These are phyloP conservation scores for Gryganskiella cystojenkinii DNA, from an alignment of 192 early-diverging fungal genomes.

Conservation along the genomic window DNA sequence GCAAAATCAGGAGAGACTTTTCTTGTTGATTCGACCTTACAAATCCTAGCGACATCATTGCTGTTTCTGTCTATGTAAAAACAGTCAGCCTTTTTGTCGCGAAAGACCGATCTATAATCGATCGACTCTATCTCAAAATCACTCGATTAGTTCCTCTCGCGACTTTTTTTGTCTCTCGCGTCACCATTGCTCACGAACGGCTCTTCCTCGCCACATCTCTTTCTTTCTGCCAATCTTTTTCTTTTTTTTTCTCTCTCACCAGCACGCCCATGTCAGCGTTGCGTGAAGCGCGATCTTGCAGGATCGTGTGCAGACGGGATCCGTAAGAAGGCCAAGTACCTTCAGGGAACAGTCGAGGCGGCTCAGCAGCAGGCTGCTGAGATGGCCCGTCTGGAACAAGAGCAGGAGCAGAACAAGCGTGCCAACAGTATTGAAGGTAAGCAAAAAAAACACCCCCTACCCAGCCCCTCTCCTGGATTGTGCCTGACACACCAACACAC, in stretches of 20 bases:
- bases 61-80: no score
- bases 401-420: constrained; percentile 6
- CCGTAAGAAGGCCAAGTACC: constrained; percentile 94
- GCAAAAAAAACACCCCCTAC: neutral
- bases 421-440: constrained; percentile 10
- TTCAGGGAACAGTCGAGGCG: constrained; percentile 71
- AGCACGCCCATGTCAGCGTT: constrained; percentile 89
- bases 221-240: neutral
- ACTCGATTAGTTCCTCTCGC: no score
- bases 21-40: no score
- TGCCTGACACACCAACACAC: no score
- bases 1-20: no score
- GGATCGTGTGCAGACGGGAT: constrained; percentile 83
- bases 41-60: no score
- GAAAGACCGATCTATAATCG: no score
- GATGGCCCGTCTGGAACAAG: constrained; percentile 23
- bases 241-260: neutral
- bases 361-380: constrained; percentile 54
- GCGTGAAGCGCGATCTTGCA: constrained; percentile 82
- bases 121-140: no score
- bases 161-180: neutral
- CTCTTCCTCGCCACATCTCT: neutral
- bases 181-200: neutral
- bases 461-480: no score
- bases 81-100: no score